Conservation (phyloP, 1,284 basidiomycete species). For the Vanrija sp. region DNA sequence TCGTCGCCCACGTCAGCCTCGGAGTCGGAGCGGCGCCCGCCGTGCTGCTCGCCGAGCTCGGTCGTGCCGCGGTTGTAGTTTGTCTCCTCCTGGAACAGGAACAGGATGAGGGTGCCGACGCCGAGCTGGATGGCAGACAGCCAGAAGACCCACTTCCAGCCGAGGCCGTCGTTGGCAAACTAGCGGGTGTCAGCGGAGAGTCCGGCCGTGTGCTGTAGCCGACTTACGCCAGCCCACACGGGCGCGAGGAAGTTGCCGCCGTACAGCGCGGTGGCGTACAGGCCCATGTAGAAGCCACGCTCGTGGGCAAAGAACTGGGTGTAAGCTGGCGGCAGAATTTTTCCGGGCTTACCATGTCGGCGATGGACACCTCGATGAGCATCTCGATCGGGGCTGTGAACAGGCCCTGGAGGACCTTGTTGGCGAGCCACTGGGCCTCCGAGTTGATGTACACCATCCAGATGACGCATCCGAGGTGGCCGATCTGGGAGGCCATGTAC, state of each 20-base stretch:
- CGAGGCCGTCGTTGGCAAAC: conserved; percentile 19
- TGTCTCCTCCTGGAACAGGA: conserved; percentile 25
- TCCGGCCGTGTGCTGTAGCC: no score
- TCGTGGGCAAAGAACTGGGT: conserved; percentile 20
- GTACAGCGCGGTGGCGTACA: conserved; percentile 17
- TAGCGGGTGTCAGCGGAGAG: not conserved
- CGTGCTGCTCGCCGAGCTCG: conserved; percentile 11
- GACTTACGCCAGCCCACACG: conserved; percentile 16
- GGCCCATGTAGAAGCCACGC: conserved; percentile 23
- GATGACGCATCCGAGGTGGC: conserved; percentile 9
- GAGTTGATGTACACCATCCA: conserved; percentile 19
- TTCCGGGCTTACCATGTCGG: conserved; percentile 7
- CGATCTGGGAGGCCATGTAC: conserved; percentile 16
- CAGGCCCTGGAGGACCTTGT: conserved; percentile 21
- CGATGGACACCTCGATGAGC: conserved; percentile 15
- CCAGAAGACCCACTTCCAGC: conserved; percentile 23
- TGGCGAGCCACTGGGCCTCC: conserved; percentile 15
- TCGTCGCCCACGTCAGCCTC: conserved; percentile 1
- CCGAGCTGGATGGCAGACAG: conserved; percentile 14
- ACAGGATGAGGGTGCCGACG: conserved; percentile 10
- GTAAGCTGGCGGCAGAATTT: not conserved
- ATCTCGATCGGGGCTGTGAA: conserved; percentile 22
- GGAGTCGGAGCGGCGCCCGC: not conserved
- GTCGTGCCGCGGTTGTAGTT: conserved; percentile 23
- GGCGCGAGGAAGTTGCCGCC: conserved; percentile 14